Evolutionary conservation across 805 yeast genomes (phyloP), one percentile per base, ranked within the genome.

Genomic region (Wickerhamomyces tratensis): DNA sequence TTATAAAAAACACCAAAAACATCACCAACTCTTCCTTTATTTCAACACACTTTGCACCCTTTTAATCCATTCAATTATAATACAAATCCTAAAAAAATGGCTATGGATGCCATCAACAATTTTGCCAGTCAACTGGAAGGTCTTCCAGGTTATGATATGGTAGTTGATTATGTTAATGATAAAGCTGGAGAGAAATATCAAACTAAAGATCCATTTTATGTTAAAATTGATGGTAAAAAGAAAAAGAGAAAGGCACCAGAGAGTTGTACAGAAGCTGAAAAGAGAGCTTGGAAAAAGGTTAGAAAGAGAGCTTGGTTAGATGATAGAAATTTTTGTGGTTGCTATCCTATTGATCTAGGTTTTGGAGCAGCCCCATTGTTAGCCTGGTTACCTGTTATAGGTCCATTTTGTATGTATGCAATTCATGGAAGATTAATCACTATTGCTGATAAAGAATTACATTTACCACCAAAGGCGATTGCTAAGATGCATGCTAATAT

Each of bases 221-320:
- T 79, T 39, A 64, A 62, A 31, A 53, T 65, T 42, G 67, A 72
- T 53, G 77, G 95, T 5, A 66, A 69, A 43, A 58, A 77, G 11
- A 71, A 71, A 40, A 71, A 77, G 46, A 68, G 87, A 33, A 72
- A 72, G 46, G 69, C 86, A 12, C 85, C 89, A 1, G 71, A 68
- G 2, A 71, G 71, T 20, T 71, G 78, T 20, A 65, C 79, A 4
- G 72, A 74, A 41, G 65, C 69, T 35, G 93, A 87, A 49, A 74
- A 71, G 39, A 73, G 74, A 51, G 64, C 71, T 7, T 91, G 93
- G 94, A 83, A 80, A 56, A 63, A 59, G 26, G 65, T 88, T n/a
- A 89, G 82, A 54, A 69, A 65, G 40, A 72, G 76, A 46, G 97
- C 97, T 0, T 89, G 96, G 96, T 54, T 72, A 13, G 88, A 91